Conservation (phyloP, 73 alveolate genomes). For the Symbiodinium natans region DNA sequence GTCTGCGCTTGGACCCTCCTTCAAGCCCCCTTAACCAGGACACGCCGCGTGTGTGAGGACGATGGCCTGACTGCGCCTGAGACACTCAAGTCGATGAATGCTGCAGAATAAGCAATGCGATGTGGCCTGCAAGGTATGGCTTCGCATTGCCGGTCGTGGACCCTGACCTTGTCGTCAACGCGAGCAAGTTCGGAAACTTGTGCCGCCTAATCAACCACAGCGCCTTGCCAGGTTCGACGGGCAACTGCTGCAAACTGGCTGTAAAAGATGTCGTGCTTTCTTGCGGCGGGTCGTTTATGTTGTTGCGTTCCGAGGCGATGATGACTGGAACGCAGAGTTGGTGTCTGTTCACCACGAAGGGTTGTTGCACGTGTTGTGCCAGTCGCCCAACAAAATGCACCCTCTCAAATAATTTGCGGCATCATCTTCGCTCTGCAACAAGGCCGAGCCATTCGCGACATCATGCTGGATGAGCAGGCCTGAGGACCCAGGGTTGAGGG, state of each 20-base stretch:
- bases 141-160: neutral
- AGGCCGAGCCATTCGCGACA: neutral
- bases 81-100: neutral
- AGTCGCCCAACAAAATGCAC: neutral
- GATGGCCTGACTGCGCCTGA: neutral
- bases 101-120: neutral
- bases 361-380: neutral
- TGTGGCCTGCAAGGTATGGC: neutral
- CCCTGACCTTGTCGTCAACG: neutral
- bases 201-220: neutral
- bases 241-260: neutral
- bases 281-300: neutral
- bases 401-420: neutral
- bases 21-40: neutral
- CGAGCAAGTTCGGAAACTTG: neutral
- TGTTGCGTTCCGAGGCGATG: conserved; percentile 8
- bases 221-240: neutral
- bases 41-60: neutral
- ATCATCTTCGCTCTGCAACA: no score
- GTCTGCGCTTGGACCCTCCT: neutral
- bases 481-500: no score
- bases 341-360: neutral
- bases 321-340: neutral
- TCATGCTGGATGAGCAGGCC: neutral
- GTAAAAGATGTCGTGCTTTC: no score